Base-by-base conservation (phyloP, 441 rosid genomes). In the Jatropha multifida region DNA sequence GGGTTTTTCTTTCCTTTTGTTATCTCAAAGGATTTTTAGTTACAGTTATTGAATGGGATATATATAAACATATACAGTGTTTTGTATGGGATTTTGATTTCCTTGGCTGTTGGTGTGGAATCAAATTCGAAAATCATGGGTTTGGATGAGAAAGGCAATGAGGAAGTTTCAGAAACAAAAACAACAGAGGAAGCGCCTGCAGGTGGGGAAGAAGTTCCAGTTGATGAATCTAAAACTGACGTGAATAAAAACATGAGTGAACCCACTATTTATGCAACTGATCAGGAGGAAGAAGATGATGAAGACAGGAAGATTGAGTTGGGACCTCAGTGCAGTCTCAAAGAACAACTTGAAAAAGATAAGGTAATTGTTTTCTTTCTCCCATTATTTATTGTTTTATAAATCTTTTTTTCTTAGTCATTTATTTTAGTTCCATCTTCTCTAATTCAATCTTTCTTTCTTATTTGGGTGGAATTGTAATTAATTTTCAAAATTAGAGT, bases 321-420 rank as follows among this genome's bases (percentile, higher is more conserved):
- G 84, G 97, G 97, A 59, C 97, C 97, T 79, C 90, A 88, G 75
- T 86, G 75, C 76, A 85, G 91, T 62, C 84, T 92, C 59, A 89
- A 89, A 65, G 89, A 87, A 67, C 91, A 87, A 49, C 81, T 87
- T 32, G 89, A 90, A 76, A 88, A 85, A 76, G 90, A 90, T 78
- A 88, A 89, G 86, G 90, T 88, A 58, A 15, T 52, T 15, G 65
- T 79, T 32, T 32, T 32, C 32, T 32, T 32, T 32, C 32, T 32
- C 32, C 2, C 32, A 32, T 32, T 32, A 32, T 23, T 23, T 7
- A 60, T 3, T 46, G 4, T 17, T 32, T 11, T 20, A 23, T 44
- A 7, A 5, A 18, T 32, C 32, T 32, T 72, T 18, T 58, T 14
- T 4, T 5, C 62, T n/a, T 26, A 7, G 61, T 14, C 17, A 20